Evolutionary conservation across 192 early-diverging fungal genomes (phyloP).

Genomic region (Gamsiella multidivaricata): DNA sequence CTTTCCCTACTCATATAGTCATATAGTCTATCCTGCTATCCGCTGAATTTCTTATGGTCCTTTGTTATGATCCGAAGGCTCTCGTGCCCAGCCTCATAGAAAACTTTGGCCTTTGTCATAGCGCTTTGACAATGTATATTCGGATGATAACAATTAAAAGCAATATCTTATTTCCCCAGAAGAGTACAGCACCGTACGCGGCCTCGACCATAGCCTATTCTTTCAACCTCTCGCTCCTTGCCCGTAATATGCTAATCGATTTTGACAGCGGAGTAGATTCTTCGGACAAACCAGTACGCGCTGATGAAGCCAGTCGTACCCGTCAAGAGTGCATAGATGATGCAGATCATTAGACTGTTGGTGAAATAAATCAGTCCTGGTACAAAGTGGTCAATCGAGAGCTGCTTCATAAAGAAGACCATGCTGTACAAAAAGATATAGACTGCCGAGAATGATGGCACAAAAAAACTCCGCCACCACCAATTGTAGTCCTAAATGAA

Average conservation of each 20-base stretch:
- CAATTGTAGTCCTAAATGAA: constrained; percentile 77
- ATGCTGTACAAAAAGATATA: constrained; percentile 88
- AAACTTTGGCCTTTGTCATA: too few species aligned
- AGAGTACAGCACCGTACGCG: too few species aligned
- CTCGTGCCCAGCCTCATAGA: too few species aligned
- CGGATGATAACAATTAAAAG: too few species aligned
- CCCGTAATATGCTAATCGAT: constrained; percentile 50
- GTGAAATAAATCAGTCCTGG: constrained; percentile 84
- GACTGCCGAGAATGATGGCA: constrained; percentile 75
- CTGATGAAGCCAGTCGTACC: constrained; percentile 86
- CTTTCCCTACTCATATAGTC: too few species aligned
- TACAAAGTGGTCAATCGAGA: constrained; percentile 71
- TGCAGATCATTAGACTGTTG: constrained; percentile 72
- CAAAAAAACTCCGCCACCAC: constrained; percentile 94
- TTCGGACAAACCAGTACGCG: constrained; percentile 76
- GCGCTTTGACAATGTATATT: too few species aligned
- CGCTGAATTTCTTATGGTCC: too few species aligned
- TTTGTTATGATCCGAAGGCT: too few species aligned
- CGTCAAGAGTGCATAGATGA: constrained; percentile 73
- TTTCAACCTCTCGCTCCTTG: too few species aligned
- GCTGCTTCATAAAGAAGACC: constrained; percentile 74
- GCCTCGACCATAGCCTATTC: too few species aligned
- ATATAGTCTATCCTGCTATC: too few species aligned
- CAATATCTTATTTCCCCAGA: too few species aligned
- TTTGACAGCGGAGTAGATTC: constrained; percentile 83